Conservation (phyloP, 2,329 filamentous ascomycete genomes). For the Sodiomyces alkalinus region DNA sequence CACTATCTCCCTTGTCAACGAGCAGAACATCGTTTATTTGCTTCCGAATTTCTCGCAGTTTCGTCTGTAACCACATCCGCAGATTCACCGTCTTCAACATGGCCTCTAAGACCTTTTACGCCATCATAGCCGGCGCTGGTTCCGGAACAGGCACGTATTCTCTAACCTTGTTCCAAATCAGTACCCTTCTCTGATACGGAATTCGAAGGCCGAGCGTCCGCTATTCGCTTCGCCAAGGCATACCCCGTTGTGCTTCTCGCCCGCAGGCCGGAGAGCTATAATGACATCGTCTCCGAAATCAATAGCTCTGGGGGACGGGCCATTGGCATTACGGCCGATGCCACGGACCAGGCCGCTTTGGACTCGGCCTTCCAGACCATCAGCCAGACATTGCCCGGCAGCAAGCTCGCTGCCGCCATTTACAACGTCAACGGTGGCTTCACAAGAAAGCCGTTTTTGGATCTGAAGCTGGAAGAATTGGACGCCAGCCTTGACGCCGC, state of each 20-base stretch:
- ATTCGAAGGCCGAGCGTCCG: slow-evolving; percentile 26
- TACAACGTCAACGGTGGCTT: slow-evolving; percentile 50
- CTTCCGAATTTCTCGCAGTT: too few species aligned
- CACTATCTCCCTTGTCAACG: too few species aligned
- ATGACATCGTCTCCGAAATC: slow-evolving; percentile 54
- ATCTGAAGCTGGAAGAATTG: slow-evolving; percentile 34
- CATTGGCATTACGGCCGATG: slow-evolving; percentile 53
- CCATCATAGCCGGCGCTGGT: slow-evolving; percentile 58
- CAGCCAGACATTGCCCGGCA: slow-evolving; percentile 38
- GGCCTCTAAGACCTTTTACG: slow-evolving; percentile 32
- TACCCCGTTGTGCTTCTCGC: slow-evolving; percentile 68
- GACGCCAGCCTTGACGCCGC: slow-evolving; percentile 28
- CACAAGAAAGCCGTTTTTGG: slow-evolving; percentile 40
- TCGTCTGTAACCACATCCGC: too few species aligned
- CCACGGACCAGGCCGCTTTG: slow-evolving; percentile 25
- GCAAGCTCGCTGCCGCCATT: slow-evolving; percentile 46
- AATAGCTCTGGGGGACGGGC: slow-evolving; percentile 51
- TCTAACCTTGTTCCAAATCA: background rate
- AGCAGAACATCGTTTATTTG: too few species aligned
- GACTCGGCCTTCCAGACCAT: slow-evolving; percentile 45
- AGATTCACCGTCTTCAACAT: too few species aligned
- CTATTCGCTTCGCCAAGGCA: slow-evolving; percentile 41
- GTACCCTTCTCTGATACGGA: background rate
- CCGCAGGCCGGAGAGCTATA: slow-evolving; percentile 49
- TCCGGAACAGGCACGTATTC: slow-evolving; percentile 39